These are phyloP conservation scores for Camellia oleifera DNA, from an alignment of 179 eudicot genomes.

Conservation along the genomic window DNA sequence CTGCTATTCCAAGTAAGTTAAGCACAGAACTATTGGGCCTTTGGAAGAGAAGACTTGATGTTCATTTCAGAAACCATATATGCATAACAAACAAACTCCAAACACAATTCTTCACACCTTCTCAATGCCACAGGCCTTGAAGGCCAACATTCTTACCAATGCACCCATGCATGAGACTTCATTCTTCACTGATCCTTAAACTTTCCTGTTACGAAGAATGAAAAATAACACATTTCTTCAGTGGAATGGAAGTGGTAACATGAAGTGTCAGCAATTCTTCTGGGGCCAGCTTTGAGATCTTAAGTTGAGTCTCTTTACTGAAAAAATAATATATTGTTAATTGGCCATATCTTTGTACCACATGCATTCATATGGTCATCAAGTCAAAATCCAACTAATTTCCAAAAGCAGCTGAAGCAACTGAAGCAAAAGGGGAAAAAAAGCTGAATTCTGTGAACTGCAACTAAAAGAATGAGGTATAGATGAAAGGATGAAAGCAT, in stretches of 20 bases:
- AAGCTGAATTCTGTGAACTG: background rate
- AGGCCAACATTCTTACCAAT: background rate
- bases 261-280: slow-evolving; percentile 4
- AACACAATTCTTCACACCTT: slow-evolving; percentile 11
- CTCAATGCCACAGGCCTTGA: background rate
- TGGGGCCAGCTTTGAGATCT: background rate
- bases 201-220: slow-evolving; percentile 1
- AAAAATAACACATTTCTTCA: background rate
- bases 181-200: background rate
- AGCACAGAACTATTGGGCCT: background rate
- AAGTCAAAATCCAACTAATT: background rate
- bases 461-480: background rate
- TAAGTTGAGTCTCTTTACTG: background rate
- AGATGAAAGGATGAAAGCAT: background rate
- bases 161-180: background rate
- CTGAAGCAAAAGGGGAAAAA: background rate
- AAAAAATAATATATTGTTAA: background rate
- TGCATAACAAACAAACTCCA: background rate
- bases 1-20: background rate
- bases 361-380: background rate
- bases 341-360: background rate
- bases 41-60: background rate
- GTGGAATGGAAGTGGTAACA: background rate
- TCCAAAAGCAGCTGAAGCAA: background rate
- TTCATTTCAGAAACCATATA: background rate